Evolutionary conservation across 345 rosid genomes (phyloP), one percentile per base, ranked within the genome.

Genomic region (Eucalyptus coolabah): DNA sequence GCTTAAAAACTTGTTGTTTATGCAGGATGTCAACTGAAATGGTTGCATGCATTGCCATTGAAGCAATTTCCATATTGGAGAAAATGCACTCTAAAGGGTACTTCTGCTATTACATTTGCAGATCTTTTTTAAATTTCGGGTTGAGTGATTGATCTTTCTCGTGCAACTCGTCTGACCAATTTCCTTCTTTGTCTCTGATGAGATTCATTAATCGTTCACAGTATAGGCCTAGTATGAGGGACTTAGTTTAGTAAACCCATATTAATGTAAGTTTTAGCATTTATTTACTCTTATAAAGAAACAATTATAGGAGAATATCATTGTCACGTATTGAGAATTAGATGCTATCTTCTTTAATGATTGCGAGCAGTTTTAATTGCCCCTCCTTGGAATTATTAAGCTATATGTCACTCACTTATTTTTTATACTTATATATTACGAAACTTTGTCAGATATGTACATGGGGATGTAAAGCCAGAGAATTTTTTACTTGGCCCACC

Each of bases 391-490:
- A 47, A 86, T 50, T 2, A 45, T 86, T 47, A 34, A 34, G 82
- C 82, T 69, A 34, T 69, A 23, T 40, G 47, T 86, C n/a, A 86
- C 87, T 42, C 47, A 82, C 86, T 86, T 7, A 8, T 23, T 30
- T 12, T 45, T 86, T 24, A 50, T n/a, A 12, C 42, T 12, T 34
- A 7, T 50, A 86, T 47, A 7, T 86, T 19, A 86, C 1, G 40
- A 9, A 47, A 34, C 59, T 86, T 50, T 50, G 42, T 86, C 87
- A 95, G 97, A 77, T 95, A 93, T 91, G 96, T 95, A 88, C 97
- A 95, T 91, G 97, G 97, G 50, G 97, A 95, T 92, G 96, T 95
- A 50, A 95, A 95, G 95, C 97, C 97, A 30, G 97, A 95, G 91
- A 95, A 95, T 90, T 95, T 95, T 91, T 93, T 95, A 80, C 96